Evolutionary conservation across 2,329 filamentous ascomycete species (phyloP).

Genomic region (Trichoderma pleuroti): DNA sequence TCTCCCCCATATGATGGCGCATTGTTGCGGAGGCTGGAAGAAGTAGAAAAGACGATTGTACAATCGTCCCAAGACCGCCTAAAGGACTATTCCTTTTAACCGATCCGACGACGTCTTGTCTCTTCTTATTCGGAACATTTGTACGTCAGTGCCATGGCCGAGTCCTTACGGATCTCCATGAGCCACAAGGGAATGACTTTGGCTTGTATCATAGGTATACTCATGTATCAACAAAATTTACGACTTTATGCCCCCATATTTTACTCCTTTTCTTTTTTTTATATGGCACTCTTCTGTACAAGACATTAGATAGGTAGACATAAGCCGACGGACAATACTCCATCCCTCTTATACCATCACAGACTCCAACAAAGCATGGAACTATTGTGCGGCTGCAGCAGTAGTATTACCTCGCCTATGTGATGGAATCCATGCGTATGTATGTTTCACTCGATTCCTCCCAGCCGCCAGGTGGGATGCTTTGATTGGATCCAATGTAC

Average conservation of each 20-base stretch:
- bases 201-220: neutral
- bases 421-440: neutral
- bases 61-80: constrained; percentile 19
- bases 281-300: neutral
- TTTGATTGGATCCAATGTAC: constrained; percentile 1
- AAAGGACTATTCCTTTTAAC: constrained; percentile 6
- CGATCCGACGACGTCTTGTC: neutral
- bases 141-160: neutral
- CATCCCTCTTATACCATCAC: neutral
- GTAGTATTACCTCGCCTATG: neutral
- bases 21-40: constrained; percentile 29
- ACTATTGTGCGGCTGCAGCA: neutral
- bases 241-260: neutral
- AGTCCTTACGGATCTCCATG: neutral
- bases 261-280: neutral
- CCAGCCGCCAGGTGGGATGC: constrained; percentile 8
- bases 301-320: neutral
- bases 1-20: constrained; percentile 34
- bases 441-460: constrained; percentile 10
- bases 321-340: neutral
- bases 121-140: neutral
- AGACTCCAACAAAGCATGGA: neutral
- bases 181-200: neutral
- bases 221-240: neutral
- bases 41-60: constrained; percentile 22